phyloP scores from a whole-genome alignment of 345 rosid genomes.

The Lenwebbia sp. region DNA sequence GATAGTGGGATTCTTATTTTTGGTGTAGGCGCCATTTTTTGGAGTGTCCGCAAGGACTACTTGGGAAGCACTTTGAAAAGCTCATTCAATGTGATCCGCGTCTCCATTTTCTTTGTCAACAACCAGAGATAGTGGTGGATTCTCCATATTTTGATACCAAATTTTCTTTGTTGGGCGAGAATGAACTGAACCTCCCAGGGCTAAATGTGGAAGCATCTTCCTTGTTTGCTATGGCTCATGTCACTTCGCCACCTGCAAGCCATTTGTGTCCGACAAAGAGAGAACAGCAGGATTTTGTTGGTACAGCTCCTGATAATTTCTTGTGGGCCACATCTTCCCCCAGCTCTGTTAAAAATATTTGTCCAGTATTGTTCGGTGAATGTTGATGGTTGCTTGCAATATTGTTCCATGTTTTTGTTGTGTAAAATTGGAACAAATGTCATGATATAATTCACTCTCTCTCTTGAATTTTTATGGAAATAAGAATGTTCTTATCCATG shows the following conservation, averaged over 20 bases:
- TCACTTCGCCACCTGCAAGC: constrained; percentile 17
- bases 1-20: neutral
- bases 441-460: neutral
- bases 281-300: constrained; percentile 18
- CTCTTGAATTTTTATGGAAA: neutral
- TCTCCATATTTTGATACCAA: constrained; percentile 47
- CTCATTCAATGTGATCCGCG: constrained; percentile 65
- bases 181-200: constrained; percentile 8
- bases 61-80: constrained; percentile 62
- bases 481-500: neutral
- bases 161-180: constrained; percentile 22
- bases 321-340: constrained; percentile 34
- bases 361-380: neutral
- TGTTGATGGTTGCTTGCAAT: too few relatives aligned
- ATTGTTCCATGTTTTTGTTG: neutral
- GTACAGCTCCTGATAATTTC: constrained; percentile 4
- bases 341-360: constrained; percentile 32
- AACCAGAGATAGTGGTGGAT: constrained; percentile 36
- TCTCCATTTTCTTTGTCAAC: constrained; percentile 46
- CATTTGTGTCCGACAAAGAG: constrained; percentile 28
- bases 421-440: too few relatives aligned
- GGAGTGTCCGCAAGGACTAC: constrained; percentile 39
- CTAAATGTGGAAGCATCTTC: constrained; percentile 10
- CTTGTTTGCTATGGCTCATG: constrained; percentile 15
- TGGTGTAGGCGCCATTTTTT: constrained; percentile 46